phyloP scores from a whole-genome alignment of 192 early-diverging fungal species.

The Gorgonomyces haynaldii region DNA sequence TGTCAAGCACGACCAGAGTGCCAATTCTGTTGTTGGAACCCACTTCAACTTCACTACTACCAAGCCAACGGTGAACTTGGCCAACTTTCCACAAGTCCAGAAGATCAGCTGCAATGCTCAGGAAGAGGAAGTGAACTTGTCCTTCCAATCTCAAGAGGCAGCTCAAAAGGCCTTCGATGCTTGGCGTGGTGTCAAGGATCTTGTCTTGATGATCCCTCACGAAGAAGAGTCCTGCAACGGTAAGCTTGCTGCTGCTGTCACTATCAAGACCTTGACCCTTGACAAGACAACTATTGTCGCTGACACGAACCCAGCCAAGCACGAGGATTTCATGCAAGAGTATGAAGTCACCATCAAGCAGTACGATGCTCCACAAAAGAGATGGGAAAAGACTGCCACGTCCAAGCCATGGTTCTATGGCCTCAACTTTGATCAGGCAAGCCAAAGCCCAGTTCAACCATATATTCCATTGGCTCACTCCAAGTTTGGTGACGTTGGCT shows the following conservation, averaged over 20 bases:
- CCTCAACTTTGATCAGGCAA: slow-evolving; percentile 8
- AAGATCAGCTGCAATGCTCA: neutral
- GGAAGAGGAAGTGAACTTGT: too few relatives aligned
- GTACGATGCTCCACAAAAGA: slow-evolving; percentile 5
- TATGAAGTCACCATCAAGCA: slow-evolving; percentile 6
- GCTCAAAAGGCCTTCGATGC: too few relatives aligned
- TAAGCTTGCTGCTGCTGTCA: too few relatives aligned
- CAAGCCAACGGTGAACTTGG: slow-evolving; percentile 1
- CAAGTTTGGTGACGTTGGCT: slow-evolving; percentile 2
- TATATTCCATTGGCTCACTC: neutral
- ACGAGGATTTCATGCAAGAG: slow-evolving; percentile 2
- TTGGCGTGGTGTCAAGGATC: too few relatives aligned
- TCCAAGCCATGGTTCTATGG: neutral
- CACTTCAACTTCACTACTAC: too few relatives aligned
- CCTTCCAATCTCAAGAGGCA: too few relatives aligned
- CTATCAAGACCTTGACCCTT: neutral
- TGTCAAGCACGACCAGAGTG: too few relatives aligned
- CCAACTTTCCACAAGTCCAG: slow-evolving; percentile 1
- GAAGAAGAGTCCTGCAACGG: too few relatives aligned
- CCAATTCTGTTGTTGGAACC: too few relatives aligned
- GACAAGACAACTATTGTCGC: neutral
- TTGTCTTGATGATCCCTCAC: too few relatives aligned
- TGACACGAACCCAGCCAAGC: neutral
- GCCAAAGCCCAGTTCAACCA: neutral
- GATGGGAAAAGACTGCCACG: neutral